These are phyloP conservation scores for Leccinum fibrillosum DNA, from an alignment of 768 basidiomycete genomes.

Conservation along the genomic window DNA sequence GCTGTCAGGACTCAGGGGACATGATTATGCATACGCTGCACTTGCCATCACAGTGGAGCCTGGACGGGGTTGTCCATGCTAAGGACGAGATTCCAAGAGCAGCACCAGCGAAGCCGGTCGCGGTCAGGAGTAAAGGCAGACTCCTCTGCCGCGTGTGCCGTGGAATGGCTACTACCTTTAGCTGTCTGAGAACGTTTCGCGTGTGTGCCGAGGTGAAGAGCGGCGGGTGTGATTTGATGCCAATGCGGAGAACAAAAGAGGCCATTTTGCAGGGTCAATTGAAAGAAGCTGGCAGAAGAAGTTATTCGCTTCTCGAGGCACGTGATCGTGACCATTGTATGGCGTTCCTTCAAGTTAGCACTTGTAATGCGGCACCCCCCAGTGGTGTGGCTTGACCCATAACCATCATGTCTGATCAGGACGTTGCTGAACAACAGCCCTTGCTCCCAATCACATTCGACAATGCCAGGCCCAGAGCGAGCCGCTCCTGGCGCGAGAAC, in stretches of 20 bases:
- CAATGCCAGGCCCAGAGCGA: constrained; percentile 5
- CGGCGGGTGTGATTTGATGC: constrained; percentile 13
- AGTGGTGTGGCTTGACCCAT: constrained; percentile 13
- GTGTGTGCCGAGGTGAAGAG: neutral
- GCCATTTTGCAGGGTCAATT: constrained; percentile 3
- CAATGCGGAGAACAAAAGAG: constrained; percentile 15
- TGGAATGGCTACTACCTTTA: neutral
- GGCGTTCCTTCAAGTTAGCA: neutral
- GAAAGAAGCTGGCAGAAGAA: neutral
- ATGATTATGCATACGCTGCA: neutral
- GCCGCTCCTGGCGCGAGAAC: constrained; percentile 27
- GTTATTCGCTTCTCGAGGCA: neutral
- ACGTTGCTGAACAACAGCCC: constrained; percentile 42
- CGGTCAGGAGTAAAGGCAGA: constrained; percentile 22
- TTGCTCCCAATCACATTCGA: constrained; percentile 37
- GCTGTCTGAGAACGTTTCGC: neutral
- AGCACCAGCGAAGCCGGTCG: constrained; percentile 37
- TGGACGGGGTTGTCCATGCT: constrained; percentile 20
- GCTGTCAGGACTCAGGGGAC: constrained; percentile 2
- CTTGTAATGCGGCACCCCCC: neutral
- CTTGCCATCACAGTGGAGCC: constrained; percentile 55
- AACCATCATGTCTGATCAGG: constrained; percentile 35
- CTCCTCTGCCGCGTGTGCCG: constrained; percentile 4
- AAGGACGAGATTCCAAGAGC: constrained; percentile 45
- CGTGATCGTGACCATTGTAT: constrained; percentile 10